Base-by-base conservation (phyloP, 106 monocot genomes). In the Acorus calamus region DNA sequence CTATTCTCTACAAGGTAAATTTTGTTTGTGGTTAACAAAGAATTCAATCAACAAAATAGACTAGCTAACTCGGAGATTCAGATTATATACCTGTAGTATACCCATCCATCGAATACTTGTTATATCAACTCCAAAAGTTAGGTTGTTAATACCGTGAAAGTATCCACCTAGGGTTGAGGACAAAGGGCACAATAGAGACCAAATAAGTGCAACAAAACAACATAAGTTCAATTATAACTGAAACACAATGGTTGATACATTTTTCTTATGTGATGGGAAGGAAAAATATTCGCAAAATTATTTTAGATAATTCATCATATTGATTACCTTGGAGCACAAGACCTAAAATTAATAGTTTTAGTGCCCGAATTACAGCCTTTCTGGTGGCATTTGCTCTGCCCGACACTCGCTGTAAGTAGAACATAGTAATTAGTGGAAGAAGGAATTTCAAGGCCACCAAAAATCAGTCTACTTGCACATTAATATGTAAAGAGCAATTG, bases 121-220 rank as follows among this genome's bases (percentile, higher is more conserved):
- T 59, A 88, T 63, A 73, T 88, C 88, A 51, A 88, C 88, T 50
- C 88, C 88, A 70, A 67, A 88, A 14, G 72, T 78, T 56, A 84
- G 55, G 44, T 71, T 71, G 6, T 65, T 71, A 69, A 88, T 43
- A 11, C 84, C 78, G 55, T 88, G 88, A 63, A 88, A 84, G 64
- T 58, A 88, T 7, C 88, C 88, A 59, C 88, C 88, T 88, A 28
- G 28, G 28, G 0, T 28, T 28, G 28, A 28, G 51, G 50, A 42
- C 11, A 41, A 8, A 57, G 57, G 11, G 50, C 1, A 63, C 44
- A 47, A 63, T 11, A 28, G 28, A 28, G 28, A 28, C 28, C 28
- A 28, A 28, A 28, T 28, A 28, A 55, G 49, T 67, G 6, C 12
- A 48, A 65, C 46, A 59, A 12, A 14, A 57, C 28, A 4, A 7